Base-by-base conservation (phyloP, 1,284 basidiomycete species). In the Malassezia furfur region DNA sequence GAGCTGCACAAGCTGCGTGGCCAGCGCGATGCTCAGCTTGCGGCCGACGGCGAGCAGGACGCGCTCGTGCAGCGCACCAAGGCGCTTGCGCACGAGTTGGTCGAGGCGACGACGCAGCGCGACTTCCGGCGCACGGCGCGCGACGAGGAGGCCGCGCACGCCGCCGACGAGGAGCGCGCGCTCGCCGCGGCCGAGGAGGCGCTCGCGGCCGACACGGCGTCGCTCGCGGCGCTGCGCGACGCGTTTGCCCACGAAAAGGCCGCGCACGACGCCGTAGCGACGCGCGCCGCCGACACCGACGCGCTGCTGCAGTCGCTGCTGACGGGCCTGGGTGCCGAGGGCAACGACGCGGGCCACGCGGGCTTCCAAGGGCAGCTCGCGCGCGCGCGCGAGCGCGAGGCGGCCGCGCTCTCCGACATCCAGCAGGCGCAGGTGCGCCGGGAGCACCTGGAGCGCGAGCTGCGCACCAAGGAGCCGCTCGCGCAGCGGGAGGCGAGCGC, bases 361-460 rank as follows among this genome's bases (percentile, higher is more conserved):
- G 91, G 91, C 0, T 99, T 96, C 76, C 86, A 96, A 83, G 94
- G 91, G 28, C 91, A 96, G 73, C 82, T 99, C 25, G 88, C 91
- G 2, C 85, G 88, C n/a, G 88, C 91, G 0, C 84, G 84, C 61
- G 82, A 83, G 1, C 82, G 84, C 9, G 78, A 86, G 1, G 83
- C 88, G 0, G 84, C 87, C 41, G 85, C 85, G 0, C 79, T 81
- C 6, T 85, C 90, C 0, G 90, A 93, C 68, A 86, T 89, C 54
- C 85, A 94, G 70, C 90, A 94, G 71, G 82, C 81, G 59, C 84
- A 84, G 53, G 80, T 86, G 47, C 86, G 87, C 72, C 83, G 94
- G 38, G 81, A 78, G 0, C 86, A 91, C 80, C 80, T 81, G 36
- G 82, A 88, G 76, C 85, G 85, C 65, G 91, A 96, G 74, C 76